phyloP scores from a whole-genome alignment of 1,284 basidiomycete species.

The Ceratobasidium sp. region DNA sequence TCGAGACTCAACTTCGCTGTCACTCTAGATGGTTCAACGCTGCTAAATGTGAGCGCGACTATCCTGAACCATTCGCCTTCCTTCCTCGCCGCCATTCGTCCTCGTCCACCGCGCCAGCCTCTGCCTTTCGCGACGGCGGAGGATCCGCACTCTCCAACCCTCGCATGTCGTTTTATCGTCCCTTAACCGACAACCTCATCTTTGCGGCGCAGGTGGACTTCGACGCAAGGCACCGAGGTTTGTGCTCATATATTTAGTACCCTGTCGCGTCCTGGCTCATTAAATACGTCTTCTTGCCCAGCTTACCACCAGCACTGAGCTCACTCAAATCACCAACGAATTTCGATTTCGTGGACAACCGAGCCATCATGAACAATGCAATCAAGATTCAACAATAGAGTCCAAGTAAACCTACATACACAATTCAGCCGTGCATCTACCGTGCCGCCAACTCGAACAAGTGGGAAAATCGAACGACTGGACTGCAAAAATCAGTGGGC shows the following conservation, averaged over 20 bases:
- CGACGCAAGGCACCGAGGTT: no score
- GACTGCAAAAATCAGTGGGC: no score
- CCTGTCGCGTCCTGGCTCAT: conserved; percentile 99
- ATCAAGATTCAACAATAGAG: conserved; percentile 82
- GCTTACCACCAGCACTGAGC: conserved; percentile 97
- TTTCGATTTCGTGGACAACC: conserved; percentile 81
- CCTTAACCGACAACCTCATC: no score
- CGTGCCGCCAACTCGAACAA: conserved; percentile 84
- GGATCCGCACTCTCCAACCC: conserved; percentile 53
- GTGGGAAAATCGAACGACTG: conserved; percentile 74
- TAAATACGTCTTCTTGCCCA: conserved; percentile 97
- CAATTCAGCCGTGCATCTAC: conserved; percentile 95
- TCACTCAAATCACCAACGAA: conserved; percentile 99
- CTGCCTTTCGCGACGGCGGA: conserved; percentile 52
- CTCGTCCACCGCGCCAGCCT: conserved; percentile 66
- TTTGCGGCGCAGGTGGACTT: no score
- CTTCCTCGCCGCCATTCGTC: conserved; percentile 70
- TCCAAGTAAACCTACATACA: conserved; percentile 98
- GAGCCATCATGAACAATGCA: conserved; percentile 84
- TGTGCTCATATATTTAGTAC: conserved; percentile 60
- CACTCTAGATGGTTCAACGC: conserved; percentile 94
- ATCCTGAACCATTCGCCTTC: conserved; percentile 90
- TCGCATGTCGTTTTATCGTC: conserved; percentile 50
- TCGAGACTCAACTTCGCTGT: conserved; percentile 92
- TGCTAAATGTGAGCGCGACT: conserved; percentile 82